phyloP scores from a whole-genome alignment of 2,329 filamentous ascomycete species.

The Cladosporium oxysporum region DNA sequence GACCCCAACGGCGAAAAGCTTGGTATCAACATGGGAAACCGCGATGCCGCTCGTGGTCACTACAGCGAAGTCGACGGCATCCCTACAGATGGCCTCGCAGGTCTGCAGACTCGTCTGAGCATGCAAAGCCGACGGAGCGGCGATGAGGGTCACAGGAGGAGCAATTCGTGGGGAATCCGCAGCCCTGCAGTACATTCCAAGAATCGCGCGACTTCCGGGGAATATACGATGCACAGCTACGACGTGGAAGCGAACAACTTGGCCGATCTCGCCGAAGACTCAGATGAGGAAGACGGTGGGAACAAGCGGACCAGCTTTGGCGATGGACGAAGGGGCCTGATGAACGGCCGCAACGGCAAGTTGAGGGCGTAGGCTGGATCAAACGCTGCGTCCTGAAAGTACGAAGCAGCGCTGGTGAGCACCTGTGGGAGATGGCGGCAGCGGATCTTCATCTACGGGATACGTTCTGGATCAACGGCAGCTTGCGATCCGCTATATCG shows the following conservation, averaged over 20 bases:
- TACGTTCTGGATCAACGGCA: neutral
- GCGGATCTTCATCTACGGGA: neutral
- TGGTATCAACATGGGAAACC: constrained; percentile 55
- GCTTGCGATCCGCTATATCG: neutral
- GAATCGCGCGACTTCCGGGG: constrained; percentile 34
- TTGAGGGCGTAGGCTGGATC: neutral
- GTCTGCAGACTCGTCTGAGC: constrained; percentile 83
- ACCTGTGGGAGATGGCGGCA: neutral
- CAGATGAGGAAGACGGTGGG: constrained; percentile 58
- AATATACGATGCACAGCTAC: constrained; percentile 84
- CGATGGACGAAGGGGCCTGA: constrained; percentile 22
- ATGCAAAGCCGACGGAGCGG: constrained; percentile 87
- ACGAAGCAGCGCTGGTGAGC: neutral
- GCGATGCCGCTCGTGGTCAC: constrained; percentile 40
- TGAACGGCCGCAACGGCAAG: constrained; percentile 17
- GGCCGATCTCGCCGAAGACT: constrained; percentile 76
- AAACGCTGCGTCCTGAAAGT: neutral
- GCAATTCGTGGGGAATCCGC: constrained; percentile 49
- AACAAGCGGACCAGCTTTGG: constrained; percentile 39
- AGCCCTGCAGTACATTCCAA: constrained; percentile 54
- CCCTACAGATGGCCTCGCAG: constrained; percentile 87
- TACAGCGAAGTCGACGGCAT: constrained; percentile 67
- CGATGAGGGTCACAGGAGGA: constrained; percentile 54
- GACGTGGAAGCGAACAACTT: constrained; percentile 76
- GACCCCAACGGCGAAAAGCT: constrained; percentile 79